Conservation (phyloP, 169 alveolate genomes). For the Miamiensis avidus region DNA sequence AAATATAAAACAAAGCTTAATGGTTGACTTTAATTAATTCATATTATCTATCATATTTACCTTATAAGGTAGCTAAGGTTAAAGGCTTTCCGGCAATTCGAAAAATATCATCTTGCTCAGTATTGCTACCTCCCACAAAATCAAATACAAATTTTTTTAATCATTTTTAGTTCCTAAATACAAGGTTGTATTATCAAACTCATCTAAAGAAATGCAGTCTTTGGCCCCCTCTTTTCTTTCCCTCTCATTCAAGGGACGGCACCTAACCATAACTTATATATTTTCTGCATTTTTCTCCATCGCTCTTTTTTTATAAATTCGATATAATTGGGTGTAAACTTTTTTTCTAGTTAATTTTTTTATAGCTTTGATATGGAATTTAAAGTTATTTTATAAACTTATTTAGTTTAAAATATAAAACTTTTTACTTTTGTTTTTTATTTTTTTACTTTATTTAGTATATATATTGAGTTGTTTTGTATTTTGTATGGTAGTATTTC, state of each 20-base stretch:
- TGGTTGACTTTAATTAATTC: no score
- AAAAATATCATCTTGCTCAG: constrained; percentile 46
- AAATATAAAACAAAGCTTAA: background rate
- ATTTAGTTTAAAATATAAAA: background rate
- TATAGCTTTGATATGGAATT: background rate
- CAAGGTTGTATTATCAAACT: background rate
- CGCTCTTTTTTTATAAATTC: background rate
- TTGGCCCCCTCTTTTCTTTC: constrained; percentile 70
- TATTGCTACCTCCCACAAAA: constrained; percentile 38
- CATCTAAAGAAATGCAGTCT: constrained; percentile 12
- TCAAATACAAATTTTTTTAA: constrained; percentile 42
- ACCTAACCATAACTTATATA: background rate
- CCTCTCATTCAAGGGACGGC: background rate
- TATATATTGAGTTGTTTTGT: no score
- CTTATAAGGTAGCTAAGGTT: constrained; percentile 31
- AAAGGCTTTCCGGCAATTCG: constrained; percentile 31
- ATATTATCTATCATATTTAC: background rate
- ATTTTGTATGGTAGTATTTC: no score
- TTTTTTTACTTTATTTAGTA: no score
- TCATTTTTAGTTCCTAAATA: constrained; percentile 43
- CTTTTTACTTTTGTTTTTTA: background rate
- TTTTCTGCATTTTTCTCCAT: background rate
- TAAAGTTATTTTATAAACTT: no score
- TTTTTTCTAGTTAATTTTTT: background rate
- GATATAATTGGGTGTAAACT: background rate